These are phyloP conservation scores for Saccharum spontaneum DNA, from an alignment of 176 grass and related monocot species.

Conservation along the genomic window DNA sequence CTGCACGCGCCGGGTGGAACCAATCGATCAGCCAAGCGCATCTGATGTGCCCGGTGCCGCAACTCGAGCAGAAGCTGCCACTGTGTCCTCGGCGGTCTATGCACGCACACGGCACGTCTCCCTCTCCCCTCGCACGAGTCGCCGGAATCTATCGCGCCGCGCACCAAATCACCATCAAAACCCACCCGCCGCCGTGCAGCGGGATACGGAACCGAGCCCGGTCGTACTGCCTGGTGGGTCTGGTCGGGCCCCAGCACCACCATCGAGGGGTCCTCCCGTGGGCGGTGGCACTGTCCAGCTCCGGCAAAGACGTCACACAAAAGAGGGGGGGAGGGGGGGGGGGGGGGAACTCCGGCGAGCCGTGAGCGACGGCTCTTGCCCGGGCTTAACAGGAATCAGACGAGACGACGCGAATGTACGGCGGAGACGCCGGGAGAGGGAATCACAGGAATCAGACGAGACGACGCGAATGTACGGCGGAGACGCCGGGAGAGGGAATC, in stretches of 20 bases:
- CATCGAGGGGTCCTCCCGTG: background rate
- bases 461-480: slow-evolving; percentile 15
- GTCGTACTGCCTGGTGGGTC: background rate
- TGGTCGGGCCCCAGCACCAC: background rate
- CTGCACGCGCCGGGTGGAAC: too few species aligned
- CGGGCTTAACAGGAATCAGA: background rate
- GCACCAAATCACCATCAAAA: slow-evolving; percentile 2
- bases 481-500: background rate
- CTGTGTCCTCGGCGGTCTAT: background rate
- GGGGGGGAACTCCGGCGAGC: slow-evolving; percentile 15
- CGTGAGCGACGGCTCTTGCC: background rate
- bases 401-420: background rate
- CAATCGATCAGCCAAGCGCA: background rate
- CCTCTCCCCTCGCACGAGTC: background rate
- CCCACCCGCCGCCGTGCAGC: background rate
- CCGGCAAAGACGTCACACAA: background rate
- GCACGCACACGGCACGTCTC: background rate
- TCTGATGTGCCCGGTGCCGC: background rate
- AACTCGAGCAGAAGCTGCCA: background rate
- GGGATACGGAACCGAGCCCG: background rate
- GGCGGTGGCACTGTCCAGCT: background rate
- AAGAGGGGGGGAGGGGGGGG: too few species aligned
- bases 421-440: background rate
- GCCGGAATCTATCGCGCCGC: background rate
- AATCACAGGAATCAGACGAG: background rate